phyloP scores from a whole-genome alignment of 2,329 filamentous ascomycete genomes.

The Stagonosporopsis vannaccii region DNA sequence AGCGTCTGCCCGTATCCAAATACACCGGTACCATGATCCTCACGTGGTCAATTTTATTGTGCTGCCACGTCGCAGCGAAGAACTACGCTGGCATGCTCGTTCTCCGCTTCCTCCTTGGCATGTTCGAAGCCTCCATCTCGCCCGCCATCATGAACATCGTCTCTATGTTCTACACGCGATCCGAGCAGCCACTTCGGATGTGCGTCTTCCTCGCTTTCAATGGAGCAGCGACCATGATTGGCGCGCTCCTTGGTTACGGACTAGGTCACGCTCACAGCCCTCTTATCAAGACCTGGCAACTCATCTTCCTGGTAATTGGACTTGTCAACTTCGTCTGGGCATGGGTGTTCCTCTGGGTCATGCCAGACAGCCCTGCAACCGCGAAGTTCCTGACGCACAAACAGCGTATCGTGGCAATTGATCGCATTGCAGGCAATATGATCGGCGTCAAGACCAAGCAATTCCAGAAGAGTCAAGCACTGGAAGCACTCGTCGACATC shows the following conservation, averaged over 20 bases:
- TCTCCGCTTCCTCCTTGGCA: conserved; percentile 46
- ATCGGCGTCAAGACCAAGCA: conserved; percentile 53
- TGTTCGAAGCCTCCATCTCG: conserved; percentile 47
- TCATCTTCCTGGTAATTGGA: conserved; percentile 50
- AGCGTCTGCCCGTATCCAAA: conserved; percentile 46
- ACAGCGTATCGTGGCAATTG: conserved; percentile 50
- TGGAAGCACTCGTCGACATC: conserved; percentile 52
- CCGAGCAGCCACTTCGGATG: conserved; percentile 53
- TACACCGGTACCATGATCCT: conserved; percentile 50
- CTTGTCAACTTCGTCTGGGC: conserved; percentile 48
- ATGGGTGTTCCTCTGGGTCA: conserved; percentile 45
- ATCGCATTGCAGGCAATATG: conserved; percentile 52
- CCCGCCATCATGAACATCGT: conserved; percentile 51
- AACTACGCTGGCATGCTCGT: conserved; percentile 47
- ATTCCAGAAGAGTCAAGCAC: conserved; percentile 47
- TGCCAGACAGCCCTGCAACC: conserved; percentile 49
- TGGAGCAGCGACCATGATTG: conserved; percentile 49
- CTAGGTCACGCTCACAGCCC: conserved; percentile 40
- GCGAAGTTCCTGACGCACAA: conserved; percentile 50
- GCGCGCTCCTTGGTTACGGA: conserved; percentile 47
- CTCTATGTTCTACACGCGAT: conserved; percentile 47
- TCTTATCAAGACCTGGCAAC: conserved; percentile 43
- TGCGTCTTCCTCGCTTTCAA: conserved; percentile 54
- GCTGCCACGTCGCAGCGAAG: conserved; percentile 52
- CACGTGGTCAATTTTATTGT: conserved; percentile 56